phyloP scores from a whole-genome alignment of 192 early-diverging fungal genomes.

The Backusella westeae region DNA sequence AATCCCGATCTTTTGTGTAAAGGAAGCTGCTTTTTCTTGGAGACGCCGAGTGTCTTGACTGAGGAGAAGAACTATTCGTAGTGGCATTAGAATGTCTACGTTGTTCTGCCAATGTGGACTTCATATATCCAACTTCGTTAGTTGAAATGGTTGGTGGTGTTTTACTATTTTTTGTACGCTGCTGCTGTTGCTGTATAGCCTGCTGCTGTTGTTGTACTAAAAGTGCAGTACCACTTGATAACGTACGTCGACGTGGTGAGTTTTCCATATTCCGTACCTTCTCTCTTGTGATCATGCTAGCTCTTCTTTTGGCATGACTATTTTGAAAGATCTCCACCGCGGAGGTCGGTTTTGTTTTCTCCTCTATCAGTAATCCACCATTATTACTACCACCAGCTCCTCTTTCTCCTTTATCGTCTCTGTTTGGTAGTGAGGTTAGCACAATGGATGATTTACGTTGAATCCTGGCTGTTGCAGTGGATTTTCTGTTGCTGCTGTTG shows the following conservation, averaged over 20 bases:
- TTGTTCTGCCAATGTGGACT: slow-evolving; percentile 7
- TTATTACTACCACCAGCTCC: not conserved
- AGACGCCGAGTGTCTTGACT: not conserved
- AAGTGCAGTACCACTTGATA: slow-evolving; percentile 15
- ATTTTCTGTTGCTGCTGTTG: not conserved
- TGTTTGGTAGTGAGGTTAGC: not conserved
- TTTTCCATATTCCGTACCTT: not conserved
- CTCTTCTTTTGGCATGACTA: not conserved
- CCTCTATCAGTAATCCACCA: not conserved
- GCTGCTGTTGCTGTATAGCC: not conserved
- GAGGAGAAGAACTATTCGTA: not conserved
- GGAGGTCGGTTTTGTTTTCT: not conserved
- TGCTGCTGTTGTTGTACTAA: not conserved
- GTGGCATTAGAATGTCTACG: slow-evolving; percentile 15
- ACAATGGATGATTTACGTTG: not conserved
- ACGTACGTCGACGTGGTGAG: slow-evolving; percentile 12
- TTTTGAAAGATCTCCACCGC: not conserved
- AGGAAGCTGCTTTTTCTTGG: not conserved
- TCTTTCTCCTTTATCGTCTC: not conserved
- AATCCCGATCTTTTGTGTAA: not conserved
- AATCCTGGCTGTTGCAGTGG: not conserved
- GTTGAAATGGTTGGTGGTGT: not conserved
- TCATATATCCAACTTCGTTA: slow-evolving; percentile 11
- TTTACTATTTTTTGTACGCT: not conserved
- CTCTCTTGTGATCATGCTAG: slow-evolving; percentile 3